Base-by-base conservation (phyloP, 2,329 filamentous ascomycete species). In the Aureobasidium sp. region DNA sequence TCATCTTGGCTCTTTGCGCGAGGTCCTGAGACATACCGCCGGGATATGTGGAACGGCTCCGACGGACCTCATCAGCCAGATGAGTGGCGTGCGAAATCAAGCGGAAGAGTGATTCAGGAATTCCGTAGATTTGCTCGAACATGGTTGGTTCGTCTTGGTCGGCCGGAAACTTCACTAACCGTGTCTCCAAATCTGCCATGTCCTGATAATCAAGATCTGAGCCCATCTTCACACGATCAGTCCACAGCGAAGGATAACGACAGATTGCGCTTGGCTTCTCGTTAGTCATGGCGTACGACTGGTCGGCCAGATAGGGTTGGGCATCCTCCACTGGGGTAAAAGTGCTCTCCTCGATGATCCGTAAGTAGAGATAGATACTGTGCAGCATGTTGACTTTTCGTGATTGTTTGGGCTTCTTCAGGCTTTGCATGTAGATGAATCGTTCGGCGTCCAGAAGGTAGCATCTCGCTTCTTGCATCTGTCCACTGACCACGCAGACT, bases 21-120 rank as follows among this genome's bases (percentile, higher is more conserved):
- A 61, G 48, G 8, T 53, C 42, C 25, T 27, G 41, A 3, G 48
- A 48, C 42, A 47, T 34, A 41, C 34, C 49, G 8, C 41, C 21
- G 11, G 50, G 16, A 11, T 39, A 13, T 21, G 36, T 11, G 11
- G 36, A 45, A 30, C 42, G 48, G 21, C 41, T 54, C 16, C 53
- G 16, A 76, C 50, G 45, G 9, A 63, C 36, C 21, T 45, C 57
- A n/a, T 58, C 50, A 14, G 76, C 76, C 13, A 78, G 66, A 32
- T 76, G 68, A 1, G 75, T 77, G 1, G 76, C 77, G 61, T 77
- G 76, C 0, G 76, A 78, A 14, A 78, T 68, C 3, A 77, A 68
- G 37, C 74, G 76, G 2, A 78, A 68, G 74, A 76, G 78, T 14
- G 74, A 76, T 54, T 78, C 76, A 0, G 75, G 70, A 13, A 78